Conservation (phyloP, 176 grass and related monocot genomes). For the Oryza longistaminata region DNA sequence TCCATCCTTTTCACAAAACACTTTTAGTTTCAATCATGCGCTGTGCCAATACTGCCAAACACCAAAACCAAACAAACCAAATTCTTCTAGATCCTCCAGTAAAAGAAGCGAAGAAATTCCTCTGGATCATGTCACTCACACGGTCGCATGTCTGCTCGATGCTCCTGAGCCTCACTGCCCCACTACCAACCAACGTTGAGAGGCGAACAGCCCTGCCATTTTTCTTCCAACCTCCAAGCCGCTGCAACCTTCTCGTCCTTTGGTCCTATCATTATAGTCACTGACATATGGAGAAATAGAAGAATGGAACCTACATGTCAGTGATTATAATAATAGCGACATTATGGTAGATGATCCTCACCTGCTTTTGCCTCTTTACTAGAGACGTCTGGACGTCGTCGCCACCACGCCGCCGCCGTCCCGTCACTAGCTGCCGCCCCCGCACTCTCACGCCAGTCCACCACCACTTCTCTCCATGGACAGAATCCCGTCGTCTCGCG, state of each 20-base stretch:
- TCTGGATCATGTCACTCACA: background rate
- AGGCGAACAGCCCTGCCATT: background rate
- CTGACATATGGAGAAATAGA: too few species aligned
- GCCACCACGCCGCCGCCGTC: too few species aligned
- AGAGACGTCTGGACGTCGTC: too few species aligned
- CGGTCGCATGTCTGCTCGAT: background rate
- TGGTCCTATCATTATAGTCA: too few species aligned
- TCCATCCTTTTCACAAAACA: background rate
- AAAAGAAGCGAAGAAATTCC: too few species aligned
- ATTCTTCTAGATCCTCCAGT: background rate
- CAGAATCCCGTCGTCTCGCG: background rate
- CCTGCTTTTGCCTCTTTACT: too few species aligned
- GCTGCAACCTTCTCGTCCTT: too few species aligned
- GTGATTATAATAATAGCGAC: too few species aligned
- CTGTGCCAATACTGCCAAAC: background rate
- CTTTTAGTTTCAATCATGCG: background rate
- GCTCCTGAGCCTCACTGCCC: background rate
- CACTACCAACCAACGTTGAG: background rate
- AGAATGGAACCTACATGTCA: too few species aligned
- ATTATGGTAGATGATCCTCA: too few species aligned
- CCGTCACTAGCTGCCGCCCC: background rate
- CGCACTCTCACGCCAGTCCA: background rate
- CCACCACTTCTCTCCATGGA: background rate
- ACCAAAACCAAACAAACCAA: background rate
- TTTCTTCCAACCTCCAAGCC: background rate